Evolutionary conservation across 306 rosid species (phyloP).

Genomic region (Vigna mungo): DNA sequence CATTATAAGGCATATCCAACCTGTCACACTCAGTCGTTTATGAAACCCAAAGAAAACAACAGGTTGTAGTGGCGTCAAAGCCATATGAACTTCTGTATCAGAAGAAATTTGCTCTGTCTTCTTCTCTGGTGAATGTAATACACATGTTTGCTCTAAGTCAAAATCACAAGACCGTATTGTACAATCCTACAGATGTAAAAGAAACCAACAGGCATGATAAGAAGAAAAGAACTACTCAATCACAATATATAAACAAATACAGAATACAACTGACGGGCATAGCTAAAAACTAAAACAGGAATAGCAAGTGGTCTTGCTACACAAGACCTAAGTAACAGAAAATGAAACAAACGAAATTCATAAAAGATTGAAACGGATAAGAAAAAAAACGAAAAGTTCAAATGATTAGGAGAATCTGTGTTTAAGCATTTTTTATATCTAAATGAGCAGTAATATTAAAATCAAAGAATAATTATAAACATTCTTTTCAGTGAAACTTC

Average conservation of each 20-base stretch:
- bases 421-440: slow-evolving; percentile 2
- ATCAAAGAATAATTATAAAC: neutral
- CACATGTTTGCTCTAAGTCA: slow-evolving; percentile 95
- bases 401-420: slow-evolving; percentile 18
- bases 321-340: slow-evolving; percentile 16
- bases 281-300: slow-evolving; percentile 7
- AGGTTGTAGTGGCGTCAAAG: slow-evolving; percentile 95
- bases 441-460: neutral
- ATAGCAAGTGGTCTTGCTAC: neutral
- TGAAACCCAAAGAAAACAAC: slow-evolving; percentile 94
- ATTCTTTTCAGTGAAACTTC: neutral
- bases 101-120: slow-evolving; percentile 83
- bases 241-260: slow-evolving; percentile 29
- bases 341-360: neutral
- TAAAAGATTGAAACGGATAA: neutral
- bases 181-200: slow-evolving; percentile 75
- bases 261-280: slow-evolving; percentile 20
- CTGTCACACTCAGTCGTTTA: slow-evolving; percentile 94
- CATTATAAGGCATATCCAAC: slow-evolving; percentile 49
- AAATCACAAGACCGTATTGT: slow-evolving; percentile 97
- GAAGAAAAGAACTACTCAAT: slow-evolving; percentile 38
- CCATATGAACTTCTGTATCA: slow-evolving; percentile 93
- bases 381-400: slow-evolving; percentile 18
- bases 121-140: slow-evolving; percentile 94
- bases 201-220: slow-evolving; percentile 31